These are phyloP conservation scores for Geotrichum cucujoidarum DNA, from an alignment of 1,139 yeast genomes.

Conservation along the genomic window DNA sequence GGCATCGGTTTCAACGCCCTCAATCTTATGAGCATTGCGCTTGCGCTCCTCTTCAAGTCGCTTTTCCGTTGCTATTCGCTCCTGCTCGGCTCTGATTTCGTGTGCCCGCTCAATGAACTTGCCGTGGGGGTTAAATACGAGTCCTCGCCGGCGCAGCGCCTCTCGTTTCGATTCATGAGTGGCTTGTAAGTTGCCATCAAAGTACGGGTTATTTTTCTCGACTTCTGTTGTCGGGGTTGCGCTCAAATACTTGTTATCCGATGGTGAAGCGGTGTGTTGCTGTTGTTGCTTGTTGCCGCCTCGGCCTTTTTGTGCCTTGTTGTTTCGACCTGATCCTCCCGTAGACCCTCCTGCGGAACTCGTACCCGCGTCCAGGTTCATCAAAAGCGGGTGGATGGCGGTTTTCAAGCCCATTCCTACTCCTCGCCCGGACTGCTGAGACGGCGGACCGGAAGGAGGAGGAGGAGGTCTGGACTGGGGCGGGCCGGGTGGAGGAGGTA, in stretches of 20 bases:
- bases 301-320: not conserved
- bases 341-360: conserved; percentile 1
- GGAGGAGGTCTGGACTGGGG: not conserved
- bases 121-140: conserved; percentile 56
- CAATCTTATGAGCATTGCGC: conserved; percentile 22
- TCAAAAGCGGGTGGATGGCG: conserved; percentile 57
- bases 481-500: not conserved
- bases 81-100: conserved; percentile 43
- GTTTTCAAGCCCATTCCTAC: conserved; percentile 46
- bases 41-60: conserved; percentile 28
- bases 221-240: conserved; percentile 5
- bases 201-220: conserved; percentile 44
- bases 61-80: conserved; percentile 36
- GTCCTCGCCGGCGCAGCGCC: conserved; percentile 36
- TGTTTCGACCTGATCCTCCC: not conserved
- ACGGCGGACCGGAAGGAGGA: not conserved
- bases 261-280: conserved; percentile 2
- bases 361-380: conserved; percentile 22
- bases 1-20: conserved; percentile 17
- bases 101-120: conserved; percentile 57
- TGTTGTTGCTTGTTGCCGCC: not conserved
- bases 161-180: conserved; percentile 27
- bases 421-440: conserved; percentile 3
- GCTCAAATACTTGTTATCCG: conserved; percentile 18
- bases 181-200: conserved; percentile 40